Evolutionary conservation across 495 filamentous ascomycete species (phyloP).

Genomic region (Chaetomium fimeti): DNA sequence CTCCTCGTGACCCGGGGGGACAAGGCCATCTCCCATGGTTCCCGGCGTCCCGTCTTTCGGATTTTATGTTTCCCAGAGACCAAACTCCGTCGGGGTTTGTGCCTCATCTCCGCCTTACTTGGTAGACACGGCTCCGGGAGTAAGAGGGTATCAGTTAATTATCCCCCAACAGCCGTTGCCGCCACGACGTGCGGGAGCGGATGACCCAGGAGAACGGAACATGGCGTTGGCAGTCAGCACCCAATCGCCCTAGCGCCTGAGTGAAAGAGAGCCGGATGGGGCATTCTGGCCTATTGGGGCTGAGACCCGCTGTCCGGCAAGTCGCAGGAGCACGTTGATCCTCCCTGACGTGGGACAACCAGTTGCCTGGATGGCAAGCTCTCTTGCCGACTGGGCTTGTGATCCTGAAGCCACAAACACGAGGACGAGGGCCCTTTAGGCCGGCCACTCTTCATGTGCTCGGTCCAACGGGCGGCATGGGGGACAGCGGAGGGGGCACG

Average conservation of each 20-base stretch:
- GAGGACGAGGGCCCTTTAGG: neutral
- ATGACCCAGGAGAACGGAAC: constrained; percentile 12
- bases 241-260: constrained; percentile 3
- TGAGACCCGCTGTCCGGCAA: neutral
- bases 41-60: neutral
- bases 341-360: neutral
- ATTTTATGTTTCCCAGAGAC: neutral
- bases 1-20: neutral
- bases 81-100: constrained; percentile 9
- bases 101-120: neutral
- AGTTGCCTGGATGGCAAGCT: neutral
- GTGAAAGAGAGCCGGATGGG: neutral
- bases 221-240: constrained; percentile 20
- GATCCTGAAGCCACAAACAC: neutral
- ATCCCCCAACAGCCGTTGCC: neutral
- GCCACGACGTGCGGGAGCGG: neutral
- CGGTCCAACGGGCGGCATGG: neutral
- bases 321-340: constrained; percentile 2
- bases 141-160: neutral
- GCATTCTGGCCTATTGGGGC: constrained; percentile 2
- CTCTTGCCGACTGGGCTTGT: too few species aligned
- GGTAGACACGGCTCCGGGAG: neutral
- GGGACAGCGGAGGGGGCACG: neutral
- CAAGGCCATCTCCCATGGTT: neutral
- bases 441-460: neutral